A percentile compares a stretch with the other conserved stretches of the same genome.
Evolutionary conservation across 2,329 filamentous ascomycete species (phyloP).

Genomic region (Colletotrichum eleusines): DNA sequence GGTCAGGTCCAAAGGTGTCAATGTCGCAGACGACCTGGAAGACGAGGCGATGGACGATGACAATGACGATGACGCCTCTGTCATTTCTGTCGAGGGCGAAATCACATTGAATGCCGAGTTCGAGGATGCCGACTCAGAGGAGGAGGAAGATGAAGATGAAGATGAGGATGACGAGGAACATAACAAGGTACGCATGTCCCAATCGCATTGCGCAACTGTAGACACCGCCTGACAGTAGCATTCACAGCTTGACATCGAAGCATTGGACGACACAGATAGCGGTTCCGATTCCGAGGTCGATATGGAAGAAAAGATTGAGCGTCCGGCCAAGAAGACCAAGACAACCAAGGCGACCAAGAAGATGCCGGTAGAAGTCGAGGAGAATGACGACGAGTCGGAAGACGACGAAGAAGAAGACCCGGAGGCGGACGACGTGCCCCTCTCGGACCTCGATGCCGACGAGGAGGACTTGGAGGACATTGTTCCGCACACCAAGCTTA

Average conservation of each 20-base stretch:
- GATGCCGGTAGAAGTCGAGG: slow-evolving; percentile 50
- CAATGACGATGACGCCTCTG: slow-evolving; percentile 44
- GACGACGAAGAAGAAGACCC: slow-evolving; percentile 75
- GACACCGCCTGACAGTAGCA: slow-evolving; percentile 29
- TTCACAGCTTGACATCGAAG: slow-evolving; percentile 63
- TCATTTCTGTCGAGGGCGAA: slow-evolving; percentile 50
- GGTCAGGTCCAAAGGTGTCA: slow-evolving; percentile 45
- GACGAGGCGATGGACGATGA: slow-evolving; percentile 50
- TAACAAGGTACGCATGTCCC: slow-evolving; percentile 41
- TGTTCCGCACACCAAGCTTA: slow-evolving; percentile 90
- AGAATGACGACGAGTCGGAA: slow-evolving; percentile 62
- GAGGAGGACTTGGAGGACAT: slow-evolving; percentile 89
- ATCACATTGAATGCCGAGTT: slow-evolving; percentile 37
- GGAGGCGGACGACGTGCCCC: slow-evolving; percentile 87
- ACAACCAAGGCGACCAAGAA: slow-evolving; percentile 56
- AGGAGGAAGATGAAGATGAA: slow-evolving; percentile 46
- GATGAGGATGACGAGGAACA: slow-evolving; percentile 47
- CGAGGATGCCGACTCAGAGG: slow-evolving; percentile 42
- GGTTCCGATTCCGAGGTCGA: slow-evolving; percentile 79
- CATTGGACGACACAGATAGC: slow-evolving; percentile 70
- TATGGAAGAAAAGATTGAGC: slow-evolving; percentile 77
- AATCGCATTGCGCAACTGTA: background rate
- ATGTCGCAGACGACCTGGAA: slow-evolving; percentile 45
- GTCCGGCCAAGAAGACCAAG: slow-evolving; percentile 59
- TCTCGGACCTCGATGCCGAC: slow-evolving; percentile 84